Evolutionary conservation across 176 grass and related monocot species (phyloP).

Genomic region (Ensete glaucum): DNA sequence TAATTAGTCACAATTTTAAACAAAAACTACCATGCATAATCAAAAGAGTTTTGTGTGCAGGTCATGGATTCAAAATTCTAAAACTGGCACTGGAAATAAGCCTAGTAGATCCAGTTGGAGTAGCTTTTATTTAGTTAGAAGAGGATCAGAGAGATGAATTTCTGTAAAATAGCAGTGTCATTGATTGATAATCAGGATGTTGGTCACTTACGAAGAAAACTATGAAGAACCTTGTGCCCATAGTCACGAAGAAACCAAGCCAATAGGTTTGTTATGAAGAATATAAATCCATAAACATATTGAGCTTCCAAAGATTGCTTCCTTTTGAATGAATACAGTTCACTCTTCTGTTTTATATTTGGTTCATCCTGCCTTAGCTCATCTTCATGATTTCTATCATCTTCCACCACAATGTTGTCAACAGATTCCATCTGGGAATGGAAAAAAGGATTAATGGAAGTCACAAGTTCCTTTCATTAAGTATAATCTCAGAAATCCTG

Average conservation of each 20-base stretch:
- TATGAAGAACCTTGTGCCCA: constrained; percentile 54
- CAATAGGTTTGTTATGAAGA: constrained; percentile 79
- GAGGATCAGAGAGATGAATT: not conserved
- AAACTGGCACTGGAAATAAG: not conserved
- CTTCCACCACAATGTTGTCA: not conserved
- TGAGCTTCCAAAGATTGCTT: constrained; percentile 53
- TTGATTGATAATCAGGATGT: not conserved
- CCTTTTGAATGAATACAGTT: constrained; percentile 25
- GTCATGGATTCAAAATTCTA: not conserved
- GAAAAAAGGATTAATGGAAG: not conserved
- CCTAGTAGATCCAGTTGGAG: not conserved
- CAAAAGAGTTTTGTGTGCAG: not conserved
- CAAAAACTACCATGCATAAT: not conserved
- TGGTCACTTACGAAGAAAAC: constrained; percentile 42
- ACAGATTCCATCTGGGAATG: constrained; percentile 3
- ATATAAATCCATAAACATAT: constrained; percentile 73
- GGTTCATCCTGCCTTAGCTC: not conserved
- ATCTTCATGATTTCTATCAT: not conserved
- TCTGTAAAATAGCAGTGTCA: not conserved
- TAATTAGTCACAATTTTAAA: no score
- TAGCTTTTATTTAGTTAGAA: no score
- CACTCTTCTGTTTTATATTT: not conserved
- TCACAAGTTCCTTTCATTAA: not conserved
- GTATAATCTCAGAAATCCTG: not conserved
- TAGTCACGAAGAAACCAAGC: constrained; percentile 96